Percentiles rank a stretch among this genome's conserved stretches.
Evolutionary conservation across 768 basidiomycete species (phyloP).

Genomic region (Porphyrellus cyaneotinctus): DNA sequence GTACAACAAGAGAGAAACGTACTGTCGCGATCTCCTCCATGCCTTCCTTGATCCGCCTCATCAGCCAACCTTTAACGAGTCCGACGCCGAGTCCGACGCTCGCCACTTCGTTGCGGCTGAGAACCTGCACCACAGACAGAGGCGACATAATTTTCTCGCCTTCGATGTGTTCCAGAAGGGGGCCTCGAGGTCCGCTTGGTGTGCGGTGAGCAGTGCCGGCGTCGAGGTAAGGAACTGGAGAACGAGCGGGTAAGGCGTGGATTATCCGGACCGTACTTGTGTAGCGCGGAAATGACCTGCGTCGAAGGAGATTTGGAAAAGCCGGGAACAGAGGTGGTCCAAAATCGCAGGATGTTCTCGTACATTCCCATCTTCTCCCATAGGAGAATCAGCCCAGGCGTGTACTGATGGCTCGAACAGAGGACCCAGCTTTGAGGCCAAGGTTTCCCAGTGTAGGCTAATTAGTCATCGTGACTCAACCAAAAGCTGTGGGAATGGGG

Average conservation of each 20-base stretch:
- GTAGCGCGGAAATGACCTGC: slow-evolving; percentile 69
- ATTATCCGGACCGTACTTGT: slow-evolving; percentile 65
- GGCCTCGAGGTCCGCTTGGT: slow-evolving; percentile 63
- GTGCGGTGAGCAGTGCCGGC: slow-evolving; percentile 64
- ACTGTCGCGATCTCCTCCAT: slow-evolving; percentile 78
- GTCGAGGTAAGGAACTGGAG: slow-evolving; percentile 86
- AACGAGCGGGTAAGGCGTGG: slow-evolving; percentile 78
- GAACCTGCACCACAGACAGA: slow-evolving; percentile 81
- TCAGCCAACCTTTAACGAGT: slow-evolving; percentile 87
- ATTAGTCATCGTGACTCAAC: too few species aligned
- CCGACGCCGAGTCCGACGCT: slow-evolving; percentile 90
- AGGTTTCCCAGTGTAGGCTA: too few species aligned
- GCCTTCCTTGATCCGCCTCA: slow-evolving; percentile 69
- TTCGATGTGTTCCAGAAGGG: slow-evolving; percentile 78
- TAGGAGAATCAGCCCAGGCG: slow-evolving; percentile 77
- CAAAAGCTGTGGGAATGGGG: too few species aligned
- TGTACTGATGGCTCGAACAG: slow-evolving; percentile 81
- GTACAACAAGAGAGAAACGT: slow-evolving; percentile 25
- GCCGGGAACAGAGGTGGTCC: slow-evolving; percentile 39
- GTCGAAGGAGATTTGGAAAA: slow-evolving; percentile 34
- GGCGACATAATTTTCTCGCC: slow-evolving; percentile 82
- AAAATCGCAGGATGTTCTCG: slow-evolving; percentile 90
- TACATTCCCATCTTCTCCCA: slow-evolving; percentile 97
- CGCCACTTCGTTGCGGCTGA: slow-evolving; percentile 85
- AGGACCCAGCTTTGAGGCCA: too few species aligned